Base-by-base conservation (phyloP, 305 asterid species). In the Rubia peregrina region DNA sequence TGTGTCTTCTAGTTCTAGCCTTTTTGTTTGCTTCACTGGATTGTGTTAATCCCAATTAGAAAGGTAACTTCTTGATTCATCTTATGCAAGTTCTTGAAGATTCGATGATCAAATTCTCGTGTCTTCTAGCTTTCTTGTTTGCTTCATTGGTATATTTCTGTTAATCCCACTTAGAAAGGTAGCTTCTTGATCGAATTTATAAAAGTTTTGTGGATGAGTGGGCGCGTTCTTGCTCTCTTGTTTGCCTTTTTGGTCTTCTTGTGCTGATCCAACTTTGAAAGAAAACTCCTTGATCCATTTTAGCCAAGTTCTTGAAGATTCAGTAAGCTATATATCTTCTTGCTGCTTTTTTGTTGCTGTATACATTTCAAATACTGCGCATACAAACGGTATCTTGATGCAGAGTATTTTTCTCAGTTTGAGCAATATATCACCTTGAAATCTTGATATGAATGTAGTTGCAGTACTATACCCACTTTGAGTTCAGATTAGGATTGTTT, bases 151-250 rank as follows among this genome's bases (percentile, higher is more conserved):
- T 30, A 80, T 93, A 74, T 74, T 93, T 71, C 88, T 90, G 55
- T 78, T 93, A 77, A 95, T 89, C 82, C 96, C 97, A 66, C 90
- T 90, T 9, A 81, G 97, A 77, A 90, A 90, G 96, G 98, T 89
- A 71, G 5, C 17, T 24, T 33, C 7, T 36, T 66, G 19, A 65
- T 65, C 38, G 7, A 9, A 21, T 4, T 6, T 56, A 56, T 7
- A 30, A 56, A 56, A 19, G 16, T 49, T 49, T 16, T 49, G 56
- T 4, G 14, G 56, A 49, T 49, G 1, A 13, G 9, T 49, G 56
- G 4, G 19, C 56, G 56, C 21, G 56, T 16, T 5, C 16, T 6
- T 19, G n/a, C n/a, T n/a, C n/a, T n/a, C n/a, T n/a, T n/a, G n/a
- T n/a, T 79, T 87, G 89, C 78, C 90, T 93, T 69, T 92, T 87